These are phyloP conservation scores for Wickerhamiella pararugosa DNA, from an alignment of 1,139 yeast species.

Conservation along the genomic window DNA sequence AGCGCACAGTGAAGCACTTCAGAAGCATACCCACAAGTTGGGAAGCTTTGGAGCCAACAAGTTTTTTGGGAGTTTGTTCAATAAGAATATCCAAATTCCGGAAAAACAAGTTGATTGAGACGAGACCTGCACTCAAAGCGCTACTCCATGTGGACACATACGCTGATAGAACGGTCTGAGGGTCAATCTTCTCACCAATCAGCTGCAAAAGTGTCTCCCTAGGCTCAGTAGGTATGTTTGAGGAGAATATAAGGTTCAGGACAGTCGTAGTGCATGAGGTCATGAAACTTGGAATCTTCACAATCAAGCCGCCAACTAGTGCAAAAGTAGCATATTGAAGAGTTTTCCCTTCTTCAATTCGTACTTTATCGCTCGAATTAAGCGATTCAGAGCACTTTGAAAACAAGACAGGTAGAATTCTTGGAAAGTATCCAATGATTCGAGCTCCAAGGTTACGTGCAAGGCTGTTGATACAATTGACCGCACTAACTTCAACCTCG, in stretches of 20 bases:
- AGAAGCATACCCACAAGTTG: conserved; percentile 56
- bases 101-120: conserved; percentile 54
- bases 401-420: conserved; percentile 63
- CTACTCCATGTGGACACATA: conserved; percentile 52
- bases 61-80: conserved; percentile 54
- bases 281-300: conserved; percentile 78
- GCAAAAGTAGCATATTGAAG: conserved; percentile 43
- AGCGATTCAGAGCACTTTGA: conserved; percentile 37
- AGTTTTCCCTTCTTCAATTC: conserved; percentile 21
- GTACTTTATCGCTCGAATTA: conserved; percentile 14
- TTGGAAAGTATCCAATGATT: conserved; percentile 70
- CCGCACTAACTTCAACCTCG: conserved; percentile 61
- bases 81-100: conserved; percentile 50
- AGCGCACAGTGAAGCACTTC: conserved; percentile 35
- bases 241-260: conserved; percentile 38
- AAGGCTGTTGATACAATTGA: conserved; percentile 56
- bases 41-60: conserved; percentile 58
- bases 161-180: conserved; percentile 44
- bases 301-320: conserved; percentile 58
- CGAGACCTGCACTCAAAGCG: conserved; percentile 30
- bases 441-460: conserved; percentile 71
- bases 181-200: conserved; percentile 55
- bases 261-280: conserved; percentile 51
- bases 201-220: conserved; percentile 52
- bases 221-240: conserved; percentile 38